Evolutionary conservation across 2,329 filamentous ascomycete species (phyloP), one percentile per base, ranked within the genome.

Genomic region (Neonectria ditissima): DNA sequence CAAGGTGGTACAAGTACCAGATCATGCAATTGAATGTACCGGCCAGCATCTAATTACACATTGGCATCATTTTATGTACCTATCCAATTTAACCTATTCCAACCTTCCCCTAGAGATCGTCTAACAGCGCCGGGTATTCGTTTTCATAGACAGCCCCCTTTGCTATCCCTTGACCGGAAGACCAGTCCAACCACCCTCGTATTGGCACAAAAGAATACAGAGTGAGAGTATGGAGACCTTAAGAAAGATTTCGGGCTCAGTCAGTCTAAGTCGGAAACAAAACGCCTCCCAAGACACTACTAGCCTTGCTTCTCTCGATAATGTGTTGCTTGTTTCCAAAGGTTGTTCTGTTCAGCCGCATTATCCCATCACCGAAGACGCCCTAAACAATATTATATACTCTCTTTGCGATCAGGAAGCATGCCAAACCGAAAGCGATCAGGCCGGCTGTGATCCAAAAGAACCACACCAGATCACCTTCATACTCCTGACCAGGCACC

Each of bases 401-500:
- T 70, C 91, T 87, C 84, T 96, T 97, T 18, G 94, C 94, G 69
- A 94, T 90, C 75, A 90, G 81, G 75, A 91, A 97, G 75, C 94
- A 97, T 5, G 84, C 85, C 28, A 94, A 75, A 0, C 94, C 96
- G 79, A 98, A 98, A 18, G 88, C 76, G 2, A 97, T 62, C 48
- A 98, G 79, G 0, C 92, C 92, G 1, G 84, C 91, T 1, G 94
- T 96, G 73, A 91, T 89, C 60, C 84, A 88, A 76, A 85, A 88
- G 77, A 94, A 96, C 92, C 92, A 96, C 24, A 81, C 83, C 55
- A 95, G 80, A 72, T 91, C 91, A 16, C 84, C 86, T 68, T 97
- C 93, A 63, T 89, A 82, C 48, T 95, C 91, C 78, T 98, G 95
- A 2, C 96, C 96, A 0, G 96, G 96, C 0, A 99, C 96, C 84